A percentile compares a stretch with the other conserved stretches of the same genome.
These are phyloP conservation scores for Aegilops tauschii DNA, from an alignment of 176 grass and related monocot genomes.

Conservation along the genomic window DNA sequence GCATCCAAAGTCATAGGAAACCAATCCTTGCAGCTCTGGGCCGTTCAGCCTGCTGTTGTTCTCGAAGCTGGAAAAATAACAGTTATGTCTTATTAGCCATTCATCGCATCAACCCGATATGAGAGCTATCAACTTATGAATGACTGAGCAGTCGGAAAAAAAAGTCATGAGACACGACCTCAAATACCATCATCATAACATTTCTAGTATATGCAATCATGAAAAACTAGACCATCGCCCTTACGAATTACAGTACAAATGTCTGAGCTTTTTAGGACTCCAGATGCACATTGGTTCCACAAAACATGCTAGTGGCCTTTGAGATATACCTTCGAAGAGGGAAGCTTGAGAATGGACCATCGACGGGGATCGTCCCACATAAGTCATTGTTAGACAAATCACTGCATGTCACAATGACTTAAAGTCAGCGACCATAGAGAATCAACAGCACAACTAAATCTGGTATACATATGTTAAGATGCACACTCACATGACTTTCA, in stretches of 20 bases:
- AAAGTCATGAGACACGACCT: too few relatives aligned
- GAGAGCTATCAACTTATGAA: too few relatives aligned
- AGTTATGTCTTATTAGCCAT: constrained; percentile 11
- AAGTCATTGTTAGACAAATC: constrained; percentile 96
- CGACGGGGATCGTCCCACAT: constrained; percentile 89
- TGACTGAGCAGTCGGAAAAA: too few relatives aligned
- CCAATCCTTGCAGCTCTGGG: constrained; percentile 88
- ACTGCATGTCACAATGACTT: constrained; percentile 27
- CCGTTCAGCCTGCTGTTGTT: constrained; percentile 96
- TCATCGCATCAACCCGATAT: too few relatives aligned
- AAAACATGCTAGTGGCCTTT: neutral
- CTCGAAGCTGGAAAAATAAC: constrained; percentile 67
- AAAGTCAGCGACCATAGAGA: constrained; percentile 11
- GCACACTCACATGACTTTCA: constrained; percentile 88
- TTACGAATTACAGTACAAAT: too few relatives aligned
- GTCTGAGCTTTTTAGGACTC: neutral
- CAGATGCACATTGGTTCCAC: neutral
- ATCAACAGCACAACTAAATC: neutral
- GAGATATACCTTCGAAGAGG: constrained; percentile 68
- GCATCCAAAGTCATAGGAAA: constrained; percentile 84
- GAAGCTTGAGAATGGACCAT: constrained; percentile 88
- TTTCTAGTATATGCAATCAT: too few relatives aligned
- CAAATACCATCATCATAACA: too few relatives aligned
- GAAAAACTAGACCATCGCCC: too few relatives aligned
- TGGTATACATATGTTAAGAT: neutral